A percentile compares a stretch with the other conserved stretches of the same genome.
These are phyloP conservation scores for Phanerochaete sordida DNA, from an alignment of 768 basidiomycete genomes.

Conservation along the genomic window DNA sequence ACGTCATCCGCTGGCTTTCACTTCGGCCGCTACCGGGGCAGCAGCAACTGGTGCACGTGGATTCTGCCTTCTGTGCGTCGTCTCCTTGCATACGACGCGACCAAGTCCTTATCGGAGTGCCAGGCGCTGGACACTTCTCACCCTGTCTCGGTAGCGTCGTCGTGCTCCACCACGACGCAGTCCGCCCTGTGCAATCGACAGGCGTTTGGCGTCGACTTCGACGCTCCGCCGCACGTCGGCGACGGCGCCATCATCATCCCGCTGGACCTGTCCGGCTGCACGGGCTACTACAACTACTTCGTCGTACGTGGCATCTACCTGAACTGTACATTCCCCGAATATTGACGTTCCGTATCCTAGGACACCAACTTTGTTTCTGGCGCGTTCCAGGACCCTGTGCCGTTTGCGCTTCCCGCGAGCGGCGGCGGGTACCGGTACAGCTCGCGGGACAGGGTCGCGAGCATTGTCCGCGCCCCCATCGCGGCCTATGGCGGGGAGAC, in stretches of 20 bases:
- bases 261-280: not conserved
- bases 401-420: not conserved
- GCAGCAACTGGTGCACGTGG: slow-evolving; percentile 1
- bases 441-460: not conserved
- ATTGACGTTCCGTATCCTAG: not conserved
- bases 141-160: not conserved
- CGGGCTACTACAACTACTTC: slow-evolving; percentile 6
- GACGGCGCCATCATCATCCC: slow-evolving; percentile 5
- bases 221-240: slow-evolving; percentile 3
- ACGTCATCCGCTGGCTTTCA: slow-evolving; percentile 1
- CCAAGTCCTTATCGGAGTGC: too few species aligned
- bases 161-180: slow-evolving; percentile 2
- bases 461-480: slow-evolving; percentile 4
- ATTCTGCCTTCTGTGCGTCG: not conserved
- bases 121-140: not conserved
- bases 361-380: not conserved
- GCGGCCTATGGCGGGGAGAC: slow-evolving; percentile 3
- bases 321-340: not conserved
- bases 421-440: slow-evolving; percentile 5
- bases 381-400: slow-evolving; percentile 5
- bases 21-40: slow-evolving; percentile 3
- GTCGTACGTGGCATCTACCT: not conserved
- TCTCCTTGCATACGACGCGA: not conserved
- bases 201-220: slow-evolving; percentile 5
- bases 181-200: not conserved